Evolutionary conservation across 352 stramenopile genomes (phyloP).

Genomic region (Globisporangium yorkense): DNA sequence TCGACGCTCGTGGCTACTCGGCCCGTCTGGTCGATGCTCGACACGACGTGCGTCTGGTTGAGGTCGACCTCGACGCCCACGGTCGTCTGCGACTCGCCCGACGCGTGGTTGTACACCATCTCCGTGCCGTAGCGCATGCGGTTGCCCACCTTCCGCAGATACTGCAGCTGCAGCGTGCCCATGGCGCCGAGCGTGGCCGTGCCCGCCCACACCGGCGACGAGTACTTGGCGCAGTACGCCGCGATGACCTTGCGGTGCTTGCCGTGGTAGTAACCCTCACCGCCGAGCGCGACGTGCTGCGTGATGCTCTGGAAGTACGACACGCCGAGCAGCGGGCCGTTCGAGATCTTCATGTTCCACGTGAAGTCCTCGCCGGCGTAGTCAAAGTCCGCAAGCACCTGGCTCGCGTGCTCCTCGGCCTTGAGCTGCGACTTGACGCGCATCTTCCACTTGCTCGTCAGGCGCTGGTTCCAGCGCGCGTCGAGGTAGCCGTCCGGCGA

Average conservation of each 20-base stretch:
- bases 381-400: constrained; percentile 81
- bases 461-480: constrained; percentile 77
- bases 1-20: constrained; percentile 81
- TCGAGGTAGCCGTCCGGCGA: constrained; percentile 81
- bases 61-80: constrained; percentile 82
- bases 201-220: constrained; percentile 54
- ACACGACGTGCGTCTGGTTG: constrained; percentile 79
- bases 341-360: constrained; percentile 88
- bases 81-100: constrained; percentile 75
- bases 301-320: constrained; percentile 88
- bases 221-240: constrained; percentile 83
- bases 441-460: constrained; percentile 78
- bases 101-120: constrained; percentile 83
- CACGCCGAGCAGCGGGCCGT: constrained; percentile 77
- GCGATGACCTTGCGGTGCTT: constrained; percentile 84
- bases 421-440: constrained; percentile 83
- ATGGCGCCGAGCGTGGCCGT: constrained; percentile 74
- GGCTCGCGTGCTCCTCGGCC: constrained; percentile 67
- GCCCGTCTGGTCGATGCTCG: constrained; percentile 77
- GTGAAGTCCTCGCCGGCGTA: constrained; percentile 80
- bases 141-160: constrained; percentile 80
- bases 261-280: constrained; percentile 86
- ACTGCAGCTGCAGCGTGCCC: constrained; percentile 81
- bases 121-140: constrained; percentile 81
- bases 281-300: constrained; percentile 65